These are phyloP conservation scores for Uronychia binucleata DNA, from an alignment of 73 alveolate genomes.

Conservation along the genomic window DNA sequence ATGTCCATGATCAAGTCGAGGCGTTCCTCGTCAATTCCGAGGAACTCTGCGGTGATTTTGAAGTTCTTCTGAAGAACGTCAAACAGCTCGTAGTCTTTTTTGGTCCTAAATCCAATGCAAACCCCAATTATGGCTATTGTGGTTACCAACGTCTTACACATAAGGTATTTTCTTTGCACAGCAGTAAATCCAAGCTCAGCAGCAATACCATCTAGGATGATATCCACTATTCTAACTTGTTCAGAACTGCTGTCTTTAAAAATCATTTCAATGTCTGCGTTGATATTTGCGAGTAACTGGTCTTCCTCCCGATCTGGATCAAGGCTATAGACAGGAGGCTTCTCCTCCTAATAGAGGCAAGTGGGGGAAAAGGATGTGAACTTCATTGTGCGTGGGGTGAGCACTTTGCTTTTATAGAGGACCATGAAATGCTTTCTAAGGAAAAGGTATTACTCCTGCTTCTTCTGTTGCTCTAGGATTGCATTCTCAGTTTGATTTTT, in stretches of 20 bases:
- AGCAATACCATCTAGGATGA: not conserved
- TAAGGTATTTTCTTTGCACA: not conserved
- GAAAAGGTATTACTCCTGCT: not conserved
- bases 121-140: not conserved
- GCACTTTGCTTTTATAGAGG: not conserved
- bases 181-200: not conserved
- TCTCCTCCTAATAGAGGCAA: not conserved
- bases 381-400: not conserved
- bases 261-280: not conserved
- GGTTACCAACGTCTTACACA: not conserved
- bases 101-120: not conserved
- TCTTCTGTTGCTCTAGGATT: not conserved
- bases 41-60: constrained; percentile 8
- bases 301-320: not conserved
- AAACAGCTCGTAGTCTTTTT: not conserved
- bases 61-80: not conserved
- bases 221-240: not conserved
- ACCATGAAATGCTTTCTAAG: not conserved
- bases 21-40: constrained; percentile 11
- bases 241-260: not conserved
- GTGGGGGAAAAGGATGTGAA: not conserved
- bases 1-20: constrained; percentile 20
- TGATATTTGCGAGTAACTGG: not conserved
- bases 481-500: not conserved
- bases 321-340: not conserved